Evolutionary conservation across 2,329 filamentous ascomycete species (phyloP), one percentile per base, ranked within the genome.

Genomic region (Trichoderma sp.): DNA sequence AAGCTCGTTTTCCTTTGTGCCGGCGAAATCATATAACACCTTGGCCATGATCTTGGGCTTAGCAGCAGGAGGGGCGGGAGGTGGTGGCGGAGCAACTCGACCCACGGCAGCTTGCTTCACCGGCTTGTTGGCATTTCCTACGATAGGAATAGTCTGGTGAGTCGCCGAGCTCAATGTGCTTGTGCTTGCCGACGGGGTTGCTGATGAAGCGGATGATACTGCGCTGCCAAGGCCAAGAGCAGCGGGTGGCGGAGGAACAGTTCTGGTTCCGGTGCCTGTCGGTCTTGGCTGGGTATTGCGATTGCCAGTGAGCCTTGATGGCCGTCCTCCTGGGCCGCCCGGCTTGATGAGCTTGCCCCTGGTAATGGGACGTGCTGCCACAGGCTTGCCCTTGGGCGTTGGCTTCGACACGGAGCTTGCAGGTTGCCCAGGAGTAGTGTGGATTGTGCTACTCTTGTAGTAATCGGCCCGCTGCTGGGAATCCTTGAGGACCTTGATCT

Each of bases 361-460:
- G 2, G 93, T 97, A 75, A 99, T 97, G 1, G 96, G 94, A 74
- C 94, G 92, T 16, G 92, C 91, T 51, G 94, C 89, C 26, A 97
- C 87, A 52, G 92, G 92, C 79, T 95, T 97, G 70, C 89, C 91
- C 78, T 92, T 93, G 0, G 96, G 96, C 64, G 93, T 97, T 1
- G 93, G 93, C 73, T 86, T 90, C 6, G 95, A 97, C 8, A 88
- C 84, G 0, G 94, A 97, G 77, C 88, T 94, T 11, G 95, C 86
- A 28, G 93, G 87, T 80, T 98, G 93, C 72, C 96, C 96, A 54
- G 86, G 88, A 55, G 90, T 90, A 0, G 94, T 97, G 78, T 97
- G 96, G 66, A 99, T 89, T 18, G 90, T 90, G 70, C 92, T 90
- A 78, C 94, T 97, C 87, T 99, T 99, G 85, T 99, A 99, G 71